Evolutionary conservation across 768 basidiomycete species (phyloP).

Genomic region (Suillus discolor): DNA sequence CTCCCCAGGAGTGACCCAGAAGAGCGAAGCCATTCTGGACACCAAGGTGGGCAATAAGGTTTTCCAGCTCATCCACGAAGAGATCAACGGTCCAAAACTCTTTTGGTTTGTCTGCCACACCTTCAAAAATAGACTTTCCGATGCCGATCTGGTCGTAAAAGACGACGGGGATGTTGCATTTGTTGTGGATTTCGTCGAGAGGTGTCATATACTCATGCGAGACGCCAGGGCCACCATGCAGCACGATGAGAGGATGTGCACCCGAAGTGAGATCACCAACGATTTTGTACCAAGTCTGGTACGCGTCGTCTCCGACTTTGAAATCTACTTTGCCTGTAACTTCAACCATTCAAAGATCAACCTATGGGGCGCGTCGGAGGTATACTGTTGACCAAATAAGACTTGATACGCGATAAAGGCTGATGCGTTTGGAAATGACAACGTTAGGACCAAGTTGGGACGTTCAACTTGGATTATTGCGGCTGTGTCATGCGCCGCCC

Average conservation of each 20-base stretch:
- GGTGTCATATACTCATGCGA: conserved; percentile 42
- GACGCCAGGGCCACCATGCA: conserved; percentile 59
- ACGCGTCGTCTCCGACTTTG: conserved; percentile 13
- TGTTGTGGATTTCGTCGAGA: conserved; percentile 28
- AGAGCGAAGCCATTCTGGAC: conserved; percentile 44
- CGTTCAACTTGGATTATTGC: neutral
- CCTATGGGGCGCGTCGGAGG: too few relatives aligned
- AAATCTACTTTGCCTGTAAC: conserved; percentile 1
- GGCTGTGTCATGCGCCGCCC: neutral
- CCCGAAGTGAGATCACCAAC: conserved; percentile 42
- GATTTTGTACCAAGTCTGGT: conserved; percentile 54
- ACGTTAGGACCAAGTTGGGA: neutral
- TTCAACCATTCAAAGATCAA: neutral
- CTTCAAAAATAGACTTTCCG: conserved; percentile 37
- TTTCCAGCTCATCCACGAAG: conserved; percentile 52
- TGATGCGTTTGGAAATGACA: too few relatives aligned
- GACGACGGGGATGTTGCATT: conserved; percentile 35
- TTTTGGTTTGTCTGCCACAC: conserved; percentile 31
- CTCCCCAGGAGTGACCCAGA: conserved; percentile 55
- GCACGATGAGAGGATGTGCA: conserved; percentile 46
- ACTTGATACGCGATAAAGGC: neutral
- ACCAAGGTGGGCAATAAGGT: conserved; percentile 41
- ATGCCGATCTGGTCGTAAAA: conserved; percentile 50
- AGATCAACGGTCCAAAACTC: conserved; percentile 46
- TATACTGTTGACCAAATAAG: neutral